Evolutionary conservation across 2,329 filamentous ascomycete genomes (phyloP).

Genomic region (Fusarium virguliforme): DNA sequence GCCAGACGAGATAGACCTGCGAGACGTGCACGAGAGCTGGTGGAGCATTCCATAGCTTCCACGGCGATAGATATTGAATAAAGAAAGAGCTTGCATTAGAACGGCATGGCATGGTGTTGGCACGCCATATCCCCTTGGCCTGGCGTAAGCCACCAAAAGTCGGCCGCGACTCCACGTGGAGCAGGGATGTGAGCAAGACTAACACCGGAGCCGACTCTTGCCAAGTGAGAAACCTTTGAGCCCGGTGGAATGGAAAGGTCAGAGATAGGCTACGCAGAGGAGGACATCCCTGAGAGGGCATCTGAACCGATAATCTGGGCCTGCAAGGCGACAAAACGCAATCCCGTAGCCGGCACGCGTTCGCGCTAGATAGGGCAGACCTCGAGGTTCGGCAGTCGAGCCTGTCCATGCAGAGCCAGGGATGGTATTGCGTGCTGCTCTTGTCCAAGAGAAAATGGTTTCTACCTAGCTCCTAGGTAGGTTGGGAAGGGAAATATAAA

Average conservation of each 20-base stretch:
- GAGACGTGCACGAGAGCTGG: conserved; percentile 78
- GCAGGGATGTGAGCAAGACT: conserved; percentile 21
- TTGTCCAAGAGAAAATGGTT: not conserved
- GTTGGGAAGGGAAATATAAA: conserved; percentile 42
- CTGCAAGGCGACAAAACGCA: conserved; percentile 4
- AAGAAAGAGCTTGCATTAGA: conserved; percentile 15
- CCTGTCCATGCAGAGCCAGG: conserved; percentile 18
- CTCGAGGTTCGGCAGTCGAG: conserved; percentile 26
- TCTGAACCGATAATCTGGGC: conserved; percentile 9
- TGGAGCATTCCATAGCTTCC: conserved; percentile 63
- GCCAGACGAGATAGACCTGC: conserved; percentile 71
- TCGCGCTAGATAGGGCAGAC: conserved; percentile 23
- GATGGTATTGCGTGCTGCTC: conserved; percentile 33
- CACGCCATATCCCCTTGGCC: conserved; percentile 39
- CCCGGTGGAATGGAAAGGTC: conserved; percentile 15
- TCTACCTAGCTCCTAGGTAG: not conserved
- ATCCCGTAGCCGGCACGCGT: conserved; percentile 29
- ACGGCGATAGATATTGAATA: not conserved
- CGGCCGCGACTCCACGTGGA: conserved; percentile 29
- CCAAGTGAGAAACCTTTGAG: not conserved
- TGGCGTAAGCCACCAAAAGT: conserved; percentile 27
- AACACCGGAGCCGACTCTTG: conserved; percentile 22
- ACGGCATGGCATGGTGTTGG: conserved; percentile 33
- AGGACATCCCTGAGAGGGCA: not conserved
- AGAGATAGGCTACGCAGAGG: not conserved